These are phyloP conservation scores for Sonneratia alba DNA, from an alignment of 345 rosid species.

Conservation along the genomic window DNA sequence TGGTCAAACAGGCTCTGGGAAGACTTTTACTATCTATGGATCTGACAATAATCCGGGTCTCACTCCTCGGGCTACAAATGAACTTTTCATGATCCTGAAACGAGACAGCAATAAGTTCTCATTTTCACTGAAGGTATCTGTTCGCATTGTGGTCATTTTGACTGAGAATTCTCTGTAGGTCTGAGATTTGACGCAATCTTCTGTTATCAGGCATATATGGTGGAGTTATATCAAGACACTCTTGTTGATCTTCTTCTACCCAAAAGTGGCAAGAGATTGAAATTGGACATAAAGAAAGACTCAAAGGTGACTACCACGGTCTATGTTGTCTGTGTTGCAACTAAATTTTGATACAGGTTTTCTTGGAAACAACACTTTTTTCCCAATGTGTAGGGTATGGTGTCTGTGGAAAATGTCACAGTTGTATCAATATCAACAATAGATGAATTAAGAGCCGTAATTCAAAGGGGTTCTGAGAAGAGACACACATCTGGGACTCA, in stretches of 20 bases:
- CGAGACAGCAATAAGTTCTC: conserved; percentile 72
- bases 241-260: conserved; percentile 78
- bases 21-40: conserved; percentile 94
- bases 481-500: conserved; percentile 85
- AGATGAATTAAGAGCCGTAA: conserved; percentile 61
- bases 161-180: background rate
- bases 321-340: background rate
- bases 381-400: conserved; percentile 67
- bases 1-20: conserved; percentile 98
- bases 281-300: conserved; percentile 88
- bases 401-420: conserved; percentile 76
- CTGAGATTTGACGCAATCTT: background rate
- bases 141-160: background rate
- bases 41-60: conserved; percentile 67
- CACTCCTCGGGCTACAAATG: conserved; percentile 81
- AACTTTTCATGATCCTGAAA: conserved; percentile 67
- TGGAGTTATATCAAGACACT: conserved; percentile 92
- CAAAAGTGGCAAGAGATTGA: conserved; percentile 55
- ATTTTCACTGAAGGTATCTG: conserved; percentile 71
- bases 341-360: background rate
- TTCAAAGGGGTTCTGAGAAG: conserved; percentile 71
- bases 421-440: conserved; percentile 54
- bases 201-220: conserved; percentile 65
- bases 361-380: background rate
- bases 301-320: conserved; percentile 42